Evolutionary conservation across 2,329 filamentous ascomycete genomes (phyloP).

Genomic region (Penicillium carneum): DNA sequence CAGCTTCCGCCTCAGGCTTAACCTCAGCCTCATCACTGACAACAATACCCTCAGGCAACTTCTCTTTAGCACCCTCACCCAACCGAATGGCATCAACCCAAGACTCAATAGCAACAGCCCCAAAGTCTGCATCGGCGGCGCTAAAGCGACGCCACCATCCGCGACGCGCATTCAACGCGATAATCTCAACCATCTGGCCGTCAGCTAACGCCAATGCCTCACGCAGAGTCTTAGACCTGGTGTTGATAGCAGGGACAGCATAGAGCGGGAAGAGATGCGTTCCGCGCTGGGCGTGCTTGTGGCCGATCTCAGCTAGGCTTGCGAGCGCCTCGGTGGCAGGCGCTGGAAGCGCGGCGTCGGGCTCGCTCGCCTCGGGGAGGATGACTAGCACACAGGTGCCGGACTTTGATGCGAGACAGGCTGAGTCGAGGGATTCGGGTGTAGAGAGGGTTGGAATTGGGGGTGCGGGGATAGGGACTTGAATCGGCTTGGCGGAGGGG

Average conservation of each 20-base stretch:
- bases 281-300: slow-evolving; percentile 73
- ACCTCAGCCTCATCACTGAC: slow-evolving; percentile 40
- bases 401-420: slow-evolving; percentile 78
- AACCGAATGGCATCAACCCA: slow-evolving; percentile 94
- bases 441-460: slow-evolving; percentile 72
- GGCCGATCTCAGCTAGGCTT: slow-evolving; percentile 74
- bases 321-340: slow-evolving; percentile 62
- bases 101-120: slow-evolving; percentile 69
- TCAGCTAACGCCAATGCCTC: slow-evolving; percentile 67
- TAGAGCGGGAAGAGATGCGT: slow-evolving; percentile 83
- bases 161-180: slow-evolving; percentile 84
- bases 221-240: slow-evolving; percentile 63
- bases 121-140: slow-evolving; percentile 57
- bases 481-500: slow-evolving; percentile 46
- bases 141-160: slow-evolving; percentile 83
- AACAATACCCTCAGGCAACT: slow-evolving; percentile 70
- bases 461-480: slow-evolving; percentile 64
- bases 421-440: slow-evolving; percentile 68
- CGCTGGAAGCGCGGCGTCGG: slow-evolving; percentile 57
- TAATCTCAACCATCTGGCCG: slow-evolving; percentile 67
- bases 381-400: slow-evolving; percentile 84
- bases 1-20: slow-evolving; percentile 42
- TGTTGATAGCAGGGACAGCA: slow-evolving; percentile 70
- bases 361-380: slow-evolving; percentile 62
- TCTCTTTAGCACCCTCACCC: slow-evolving; percentile 82